Evolutionary conservation across 2,329 filamentous ascomycete species (phyloP), one percentile per base, ranked within the genome.

Genomic region (Penicillium sp.): DNA sequence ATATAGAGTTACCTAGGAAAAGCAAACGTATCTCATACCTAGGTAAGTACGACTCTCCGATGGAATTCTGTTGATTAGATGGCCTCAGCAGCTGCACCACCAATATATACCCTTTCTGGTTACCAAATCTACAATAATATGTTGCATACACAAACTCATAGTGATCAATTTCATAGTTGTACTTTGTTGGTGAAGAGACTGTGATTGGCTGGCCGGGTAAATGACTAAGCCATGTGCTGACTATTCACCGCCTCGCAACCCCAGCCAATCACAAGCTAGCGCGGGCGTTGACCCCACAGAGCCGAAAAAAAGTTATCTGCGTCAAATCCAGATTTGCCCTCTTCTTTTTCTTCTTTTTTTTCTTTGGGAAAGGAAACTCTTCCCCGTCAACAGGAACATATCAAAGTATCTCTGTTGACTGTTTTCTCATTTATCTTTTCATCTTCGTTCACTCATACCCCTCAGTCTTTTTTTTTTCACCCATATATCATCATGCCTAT

Each of bases 401-500:
- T 65, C 62, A 66, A 68, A 60, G 68, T 70, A 65, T 63, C 64
- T 72, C 68, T 73, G 72, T 77, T 75, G 78, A 73, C 76, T 75
- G 68, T 71, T 68, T 69, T 64, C 61, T 62, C 63, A 68, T 66
- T 61, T 61, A 35, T 52, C 61, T 61, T 51, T 53, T 61, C 56
- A 33, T 47, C n/a, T 42, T 21, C 60, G 58, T 62, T 48, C 53
- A 45, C 50, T 55, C 20, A 48, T 55, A 55, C 52, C 45, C 21
- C 35, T 54, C 45, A 65, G 59, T 66, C n/a, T n/a, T 63, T 66
- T 28, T 52, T 57, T 51, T 55, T 35, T 45, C 45, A 30, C 18
- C 49, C 59, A 59, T 56, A 33, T 60, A 64, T 68, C 74, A 82
- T 70, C 65, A 94, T 94, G 90, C 84, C 89, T 74, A 80, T 85